Evolutionary conservation across 371 early-diverging fungal genomes (phyloP), one percentile per base, ranked within the genome.

Genomic region (Mortierella sp.): DNA sequence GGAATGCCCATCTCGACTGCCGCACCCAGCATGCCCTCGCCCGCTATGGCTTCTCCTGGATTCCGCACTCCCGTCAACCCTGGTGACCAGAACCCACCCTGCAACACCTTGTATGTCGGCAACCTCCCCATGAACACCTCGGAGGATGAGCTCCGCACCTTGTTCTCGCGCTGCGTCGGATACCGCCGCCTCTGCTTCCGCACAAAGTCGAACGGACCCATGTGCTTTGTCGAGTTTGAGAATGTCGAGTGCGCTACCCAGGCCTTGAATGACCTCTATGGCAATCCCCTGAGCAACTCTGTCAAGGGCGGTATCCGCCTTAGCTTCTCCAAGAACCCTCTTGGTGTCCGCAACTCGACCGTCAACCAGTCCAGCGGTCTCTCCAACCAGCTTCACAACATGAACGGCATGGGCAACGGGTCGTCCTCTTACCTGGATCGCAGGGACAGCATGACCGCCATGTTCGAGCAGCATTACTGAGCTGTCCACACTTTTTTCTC

Each of bases 81-180:
- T 3, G 93, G 92, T 46, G 98, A 97, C 88, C 96, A 97, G 85
- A 98, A 98, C 86, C 97, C 98, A 26, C 98, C 98, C 2, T 98
- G 98, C 90, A 98, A 98, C 86, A 98, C 98, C 5, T 90, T 97
- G 26, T 98, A 98, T 83, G 97, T 98, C 31, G 98, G 98, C 57
- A 98, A 98, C 83, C 88, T 98, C 48, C 97, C 98, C 10, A 88
- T 90, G 74, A 93, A 95, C 80, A 92, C 97, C 21, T 90, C 88
- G 50, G 97, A 97, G 86, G 95, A 95, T 9, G 98, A 98, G 82
- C 92, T 98, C 61, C 91, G 92, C 13, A 82, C 88, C 37, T 74
- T 98, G 72, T 98, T 98, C 88, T 88, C 90, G 11, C 83, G 87
- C 11, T 94, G 95, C 75, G 82, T 89, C 28, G 98, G 98, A 13